Base-by-base conservation (phyloP, 345 rosid genomes). In the Conringia planisiliqua region DNA sequence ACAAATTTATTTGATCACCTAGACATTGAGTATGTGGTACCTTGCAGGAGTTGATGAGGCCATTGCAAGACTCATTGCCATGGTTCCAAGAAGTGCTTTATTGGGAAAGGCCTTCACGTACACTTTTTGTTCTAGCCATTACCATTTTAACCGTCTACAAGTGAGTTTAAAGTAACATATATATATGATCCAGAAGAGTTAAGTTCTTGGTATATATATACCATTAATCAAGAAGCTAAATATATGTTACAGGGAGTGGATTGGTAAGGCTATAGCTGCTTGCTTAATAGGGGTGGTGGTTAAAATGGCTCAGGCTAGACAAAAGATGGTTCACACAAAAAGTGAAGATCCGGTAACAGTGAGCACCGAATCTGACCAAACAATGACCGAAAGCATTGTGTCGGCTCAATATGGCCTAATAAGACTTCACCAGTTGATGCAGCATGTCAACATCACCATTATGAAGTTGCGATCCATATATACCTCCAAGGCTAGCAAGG, bases 381-480 rank as follows among this genome's bases (percentile, higher is more conserved):
- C 82, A 16, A 73, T 90, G 22, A 77, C 88, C 43, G 96, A 92
- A 61, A 90, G 83, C 85, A 83, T 95, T 36, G 91, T 95, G 36
- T 83, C 96, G 10, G 96, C 96, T 60, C 97, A 95, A 59, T 76
- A 79, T 52, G 88, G 92, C 6, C 70, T 90, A 68, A 78, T 79
- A 52, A 76, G 83, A 32, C 17, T 83, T 70, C 85, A 86, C 20
- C 88, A 83, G 82, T 55, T 86, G 48, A 76, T 92, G 79, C 90
- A 83, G 32, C 62, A 78, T 43, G 75, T 87, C 24, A 95, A 90
- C 47, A 72, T 90, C 36, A 68, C 87, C 10, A 80, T 92, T 52
- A 59, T 95, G 88, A 95, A 88, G 83, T 59, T 89, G 47, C 67
- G 83, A 82, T 95, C 98, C 0, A 82, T 95, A 70, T 78, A 83